Evolutionary conservation across 805 yeast genomes (phyloP).

Genomic region (Kodamaea kaohsiungensis): DNA sequence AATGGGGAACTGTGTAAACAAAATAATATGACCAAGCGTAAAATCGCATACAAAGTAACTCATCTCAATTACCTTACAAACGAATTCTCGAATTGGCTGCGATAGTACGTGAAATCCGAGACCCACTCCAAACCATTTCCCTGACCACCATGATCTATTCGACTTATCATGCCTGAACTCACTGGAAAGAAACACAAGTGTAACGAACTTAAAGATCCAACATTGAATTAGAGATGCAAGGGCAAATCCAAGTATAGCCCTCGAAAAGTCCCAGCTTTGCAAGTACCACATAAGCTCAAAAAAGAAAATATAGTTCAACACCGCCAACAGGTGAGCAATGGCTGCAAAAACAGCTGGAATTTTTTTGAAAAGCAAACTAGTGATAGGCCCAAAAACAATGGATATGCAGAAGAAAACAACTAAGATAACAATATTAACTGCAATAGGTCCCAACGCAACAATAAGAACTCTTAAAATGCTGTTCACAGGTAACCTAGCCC

Average conservation of each 20-base stretch:
- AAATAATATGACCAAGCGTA: constrained; percentile 55
- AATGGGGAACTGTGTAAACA: constrained; percentile 61
- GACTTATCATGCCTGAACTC: constrained; percentile 63
- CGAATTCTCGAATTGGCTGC: constrained; percentile 64
- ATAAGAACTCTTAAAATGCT: constrained; percentile 45
- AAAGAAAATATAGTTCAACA: constrained; percentile 51
- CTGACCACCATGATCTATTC: constrained; percentile 75
- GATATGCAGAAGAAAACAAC: constrained; percentile 46
- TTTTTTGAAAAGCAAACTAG: constrained; percentile 41
- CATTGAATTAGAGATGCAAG: constrained; percentile 57
- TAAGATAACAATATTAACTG: constrained; percentile 42
- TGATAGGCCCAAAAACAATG: constrained; percentile 49
- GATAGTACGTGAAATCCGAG: constrained; percentile 61
- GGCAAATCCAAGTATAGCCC: constrained; percentile 62
- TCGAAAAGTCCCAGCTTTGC: constrained; percentile 65
- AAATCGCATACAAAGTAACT: constrained; percentile 69
- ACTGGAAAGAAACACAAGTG: constrained; percentile 53
- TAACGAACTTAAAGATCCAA: constrained; percentile 52
- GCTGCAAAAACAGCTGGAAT: constrained; percentile 58
- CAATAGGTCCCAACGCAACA: constrained; percentile 49
- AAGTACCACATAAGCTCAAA: constrained; percentile 67
- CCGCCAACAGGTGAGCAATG: constrained; percentile 53
- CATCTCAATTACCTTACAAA: constrained; percentile 65
- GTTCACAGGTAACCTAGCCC: constrained; percentile 33
- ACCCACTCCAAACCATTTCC: constrained; percentile 64